phyloP scores from a whole-genome alignment of 345 rosid species.

The Linum usitatissimum region DNA sequence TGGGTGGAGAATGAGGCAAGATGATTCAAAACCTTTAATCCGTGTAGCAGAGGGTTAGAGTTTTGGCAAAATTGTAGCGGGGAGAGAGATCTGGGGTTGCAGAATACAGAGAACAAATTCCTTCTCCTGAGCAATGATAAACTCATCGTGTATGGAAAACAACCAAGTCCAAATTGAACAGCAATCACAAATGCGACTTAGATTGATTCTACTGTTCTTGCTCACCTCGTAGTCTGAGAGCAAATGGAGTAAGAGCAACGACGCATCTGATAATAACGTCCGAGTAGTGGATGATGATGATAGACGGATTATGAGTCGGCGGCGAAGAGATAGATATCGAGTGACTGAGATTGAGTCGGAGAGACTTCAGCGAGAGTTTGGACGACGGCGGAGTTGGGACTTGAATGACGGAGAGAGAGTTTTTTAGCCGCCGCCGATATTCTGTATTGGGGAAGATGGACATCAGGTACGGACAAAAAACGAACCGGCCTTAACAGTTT shows the following conservation, averaged over 20 bases:
- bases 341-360: too few species aligned
- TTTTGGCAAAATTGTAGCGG: constrained; percentile 5
- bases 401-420: too few species aligned
- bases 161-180: not conserved
- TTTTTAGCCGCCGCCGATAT: too few species aligned
- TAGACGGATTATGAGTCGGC: not conserved
- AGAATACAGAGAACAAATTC: constrained; percentile 1
- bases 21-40: constrained; percentile 3
- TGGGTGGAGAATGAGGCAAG: constrained; percentile 38
- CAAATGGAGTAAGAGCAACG: not conserved
- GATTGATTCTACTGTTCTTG: not conserved
- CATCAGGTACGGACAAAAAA: too few species aligned
- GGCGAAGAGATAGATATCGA: not conserved
- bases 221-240: not conserved
- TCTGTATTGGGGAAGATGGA: too few species aligned
- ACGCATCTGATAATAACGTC: not conserved
- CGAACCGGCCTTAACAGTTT: too few species aligned
- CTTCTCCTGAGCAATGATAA: constrained; percentile 13
- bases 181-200: not conserved
- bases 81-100: constrained; percentile 5
- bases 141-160: constrained; percentile 13
- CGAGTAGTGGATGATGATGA: not conserved
- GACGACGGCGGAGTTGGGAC: too few species aligned
- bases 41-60: constrained; percentile 8
- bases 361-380: too few species aligned